Evolutionary conservation across 1,284 basidiomycete species (phyloP).

Genomic region (Gomphus sp.): DNA sequence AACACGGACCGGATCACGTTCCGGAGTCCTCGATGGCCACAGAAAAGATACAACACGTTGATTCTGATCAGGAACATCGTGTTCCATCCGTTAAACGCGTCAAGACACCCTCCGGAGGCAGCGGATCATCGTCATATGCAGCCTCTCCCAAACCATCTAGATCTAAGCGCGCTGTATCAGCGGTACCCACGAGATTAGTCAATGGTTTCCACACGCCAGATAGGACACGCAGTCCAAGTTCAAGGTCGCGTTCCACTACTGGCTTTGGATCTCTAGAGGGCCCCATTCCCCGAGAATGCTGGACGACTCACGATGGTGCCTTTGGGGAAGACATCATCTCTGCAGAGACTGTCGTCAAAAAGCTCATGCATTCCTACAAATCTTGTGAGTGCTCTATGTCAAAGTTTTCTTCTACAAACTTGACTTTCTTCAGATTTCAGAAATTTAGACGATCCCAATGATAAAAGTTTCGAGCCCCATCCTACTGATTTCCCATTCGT

Average conservation of each 20-base stretch:
- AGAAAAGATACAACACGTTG: neutral
- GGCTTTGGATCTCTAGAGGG: constrained; percentile 21
- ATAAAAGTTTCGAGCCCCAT: constrained; percentile 51
- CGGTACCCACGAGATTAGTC: neutral
- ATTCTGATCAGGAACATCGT: neutral
- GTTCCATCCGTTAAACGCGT: neutral
- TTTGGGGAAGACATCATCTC: constrained; percentile 44
- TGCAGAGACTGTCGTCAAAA: constrained; percentile 49
- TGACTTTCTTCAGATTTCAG: constrained; percentile 41
- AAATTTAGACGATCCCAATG: constrained; percentile 48
- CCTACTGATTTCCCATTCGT: constrained; percentile 47
- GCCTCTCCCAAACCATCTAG: neutral
- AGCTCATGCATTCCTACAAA: constrained; percentile 55
- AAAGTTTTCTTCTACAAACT: neutral
- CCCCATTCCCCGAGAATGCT: constrained; percentile 32
- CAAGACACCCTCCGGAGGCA: neutral
- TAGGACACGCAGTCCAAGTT: constrained; percentile 6
- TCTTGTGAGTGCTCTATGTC: constrained; percentile 37
- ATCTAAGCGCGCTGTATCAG: constrained; percentile 4
- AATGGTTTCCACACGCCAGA: neutral
- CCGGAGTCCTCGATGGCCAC: neutral
- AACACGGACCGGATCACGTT: neutral
- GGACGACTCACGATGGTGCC: constrained; percentile 39
- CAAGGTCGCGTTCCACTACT: constrained; percentile 28
- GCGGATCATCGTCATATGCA: neutral